phyloP scores from a whole-genome alignment of 1,139 yeast genomes.

The Lodderomyces parapsilosis region DNA sequence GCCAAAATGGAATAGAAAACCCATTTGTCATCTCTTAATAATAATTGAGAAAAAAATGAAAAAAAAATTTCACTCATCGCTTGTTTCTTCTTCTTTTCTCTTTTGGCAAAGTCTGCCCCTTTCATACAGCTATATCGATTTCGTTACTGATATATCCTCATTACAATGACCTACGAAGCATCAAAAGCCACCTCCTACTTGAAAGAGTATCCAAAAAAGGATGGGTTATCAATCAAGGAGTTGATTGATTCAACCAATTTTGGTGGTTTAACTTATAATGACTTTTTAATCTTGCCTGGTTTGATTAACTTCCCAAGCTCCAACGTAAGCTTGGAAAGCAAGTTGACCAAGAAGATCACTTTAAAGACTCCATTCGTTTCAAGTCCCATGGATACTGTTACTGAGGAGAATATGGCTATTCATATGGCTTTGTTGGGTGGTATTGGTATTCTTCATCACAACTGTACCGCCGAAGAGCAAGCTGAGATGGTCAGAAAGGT shows the following conservation, averaged over 20 bases:
- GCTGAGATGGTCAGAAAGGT: slow-evolving; percentile 98
- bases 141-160: neutral
- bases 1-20: neutral
- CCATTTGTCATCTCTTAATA: neutral
- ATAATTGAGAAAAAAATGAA: neutral
- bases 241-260: slow-evolving; percentile 86
- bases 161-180: slow-evolving; percentile 47
- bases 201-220: slow-evolving; percentile 64
- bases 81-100: slow-evolving; percentile 22
- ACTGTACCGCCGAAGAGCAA: slow-evolving; percentile 94
- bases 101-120: slow-evolving; percentile 48
- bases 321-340: slow-evolving; percentile 74
- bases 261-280: slow-evolving; percentile 98
- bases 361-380: slow-evolving; percentile 94
- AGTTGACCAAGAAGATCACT: slow-evolving; percentile 85
- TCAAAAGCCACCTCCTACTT: slow-evolving; percentile 69
- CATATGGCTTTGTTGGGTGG: slow-evolving; percentile 99
- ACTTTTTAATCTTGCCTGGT: slow-evolving; percentile 92
- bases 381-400: slow-evolving; percentile 99
- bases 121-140: slow-evolving; percentile 12
- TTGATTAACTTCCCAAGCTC: slow-evolving; percentile 87
- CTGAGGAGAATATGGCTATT: slow-evolving; percentile 97
- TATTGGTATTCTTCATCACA: slow-evolving; percentile 97
- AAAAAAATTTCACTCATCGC: slow-evolving; percentile 9
- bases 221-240: slow-evolving; percentile 81